Conservation (phyloP, 768 basidiomycete genomes). For the Tubosaeta brunneosetosa region DNA sequence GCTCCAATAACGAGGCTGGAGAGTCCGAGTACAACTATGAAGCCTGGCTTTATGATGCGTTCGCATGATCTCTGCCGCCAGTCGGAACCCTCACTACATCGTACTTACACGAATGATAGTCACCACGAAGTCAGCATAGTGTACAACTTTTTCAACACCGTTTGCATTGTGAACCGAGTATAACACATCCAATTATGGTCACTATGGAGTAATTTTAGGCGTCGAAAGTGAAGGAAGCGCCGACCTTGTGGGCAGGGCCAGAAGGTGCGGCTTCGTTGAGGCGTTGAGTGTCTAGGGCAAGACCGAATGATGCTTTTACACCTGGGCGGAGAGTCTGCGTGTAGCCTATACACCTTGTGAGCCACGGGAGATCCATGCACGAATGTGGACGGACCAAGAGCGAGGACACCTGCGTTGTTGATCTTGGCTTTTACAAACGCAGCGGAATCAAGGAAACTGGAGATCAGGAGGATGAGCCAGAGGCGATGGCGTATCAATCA, state of each 20-base stretch:
- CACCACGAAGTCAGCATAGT: neutral
- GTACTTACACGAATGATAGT: neutral
- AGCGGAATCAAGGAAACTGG: conserved; percentile 76
- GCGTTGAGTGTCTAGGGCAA: conserved; percentile 91
- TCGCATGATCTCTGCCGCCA: conserved; percentile 39
- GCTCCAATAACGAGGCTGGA: conserved; percentile 43
- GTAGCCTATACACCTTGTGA: conserved; percentile 51
- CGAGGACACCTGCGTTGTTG: conserved; percentile 91
- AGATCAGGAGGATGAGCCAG: neutral
- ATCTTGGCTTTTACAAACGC: conserved; percentile 98
- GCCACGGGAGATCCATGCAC: neutral
- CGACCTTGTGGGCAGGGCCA: conserved; percentile 81
- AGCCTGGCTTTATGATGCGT: conserved; percentile 75
- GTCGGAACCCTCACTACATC: neutral
- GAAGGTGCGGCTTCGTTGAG: conserved; percentile 65
- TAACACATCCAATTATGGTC: conserved; percentile 12
- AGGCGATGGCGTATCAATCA: neutral
- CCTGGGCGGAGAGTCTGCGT: conserved; percentile 93
- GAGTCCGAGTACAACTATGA: conserved; percentile 80
- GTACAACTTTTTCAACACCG: conserved; percentile 1
- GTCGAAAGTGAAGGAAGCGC: conserved; percentile 72
- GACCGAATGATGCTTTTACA: conserved; percentile 88
- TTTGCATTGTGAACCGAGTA: conserved; percentile 13
- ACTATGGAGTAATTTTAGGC: conserved; percentile 40
- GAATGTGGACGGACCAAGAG: conserved; percentile 51